A percentile compares a stretch with the other conserved stretches of the same genome.
These are phyloP conservation scores for Cladophialophora bantiana DNA, from an alignment of 2,329 filamentous ascomycete species.

Conservation along the genomic window DNA sequence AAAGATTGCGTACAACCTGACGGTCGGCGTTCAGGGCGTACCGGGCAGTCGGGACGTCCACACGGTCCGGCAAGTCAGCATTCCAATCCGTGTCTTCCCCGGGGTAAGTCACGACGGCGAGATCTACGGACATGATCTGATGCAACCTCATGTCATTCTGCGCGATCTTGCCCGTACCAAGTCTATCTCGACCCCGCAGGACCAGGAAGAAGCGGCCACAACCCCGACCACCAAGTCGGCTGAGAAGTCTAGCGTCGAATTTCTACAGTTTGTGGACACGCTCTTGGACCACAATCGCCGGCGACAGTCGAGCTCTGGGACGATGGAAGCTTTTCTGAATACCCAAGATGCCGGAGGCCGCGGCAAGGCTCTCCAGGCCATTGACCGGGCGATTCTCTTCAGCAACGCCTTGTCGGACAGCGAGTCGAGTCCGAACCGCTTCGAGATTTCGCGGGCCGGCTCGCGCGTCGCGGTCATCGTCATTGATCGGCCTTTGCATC, in stretches of 20 bases:
- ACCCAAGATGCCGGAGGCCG: conserved; percentile 35
- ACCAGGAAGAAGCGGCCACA: conserved; percentile 51
- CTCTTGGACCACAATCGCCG: conserved; percentile 38
- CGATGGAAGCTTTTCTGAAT: conserved; percentile 30
- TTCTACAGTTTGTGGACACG: conserved; percentile 38
- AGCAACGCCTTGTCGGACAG: conserved; percentile 72
- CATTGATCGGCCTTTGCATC: conserved; percentile 84
- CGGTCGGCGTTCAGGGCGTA: conserved; percentile 88
- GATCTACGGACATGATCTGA: conserved; percentile 89
- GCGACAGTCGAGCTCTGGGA: conserved; percentile 39
- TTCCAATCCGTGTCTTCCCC: conserved; percentile 91
- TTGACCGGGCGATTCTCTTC: conserved; percentile 86
- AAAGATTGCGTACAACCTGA: conserved; percentile 89
- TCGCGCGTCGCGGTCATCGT: conserved; percentile 89
- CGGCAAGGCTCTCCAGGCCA: conserved; percentile 77
- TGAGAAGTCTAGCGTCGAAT: conserved; percentile 72
- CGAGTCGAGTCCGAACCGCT: conserved; percentile 87
- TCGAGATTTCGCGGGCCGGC: conserved; percentile 93
- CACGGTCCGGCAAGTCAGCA: conserved; percentile 83
- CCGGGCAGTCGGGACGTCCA: conserved; percentile 79
- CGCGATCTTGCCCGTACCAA: conserved; percentile 78
- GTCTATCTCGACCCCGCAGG: conserved; percentile 54
- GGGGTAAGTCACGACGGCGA: conserved; percentile 90
- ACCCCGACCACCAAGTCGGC: conserved; percentile 52
- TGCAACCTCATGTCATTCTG: conserved; percentile 90